These are phyloP conservation scores for Tylopilus sp. DNA, from an alignment of 1,284 basidiomycete species.

Conservation along the genomic window DNA sequence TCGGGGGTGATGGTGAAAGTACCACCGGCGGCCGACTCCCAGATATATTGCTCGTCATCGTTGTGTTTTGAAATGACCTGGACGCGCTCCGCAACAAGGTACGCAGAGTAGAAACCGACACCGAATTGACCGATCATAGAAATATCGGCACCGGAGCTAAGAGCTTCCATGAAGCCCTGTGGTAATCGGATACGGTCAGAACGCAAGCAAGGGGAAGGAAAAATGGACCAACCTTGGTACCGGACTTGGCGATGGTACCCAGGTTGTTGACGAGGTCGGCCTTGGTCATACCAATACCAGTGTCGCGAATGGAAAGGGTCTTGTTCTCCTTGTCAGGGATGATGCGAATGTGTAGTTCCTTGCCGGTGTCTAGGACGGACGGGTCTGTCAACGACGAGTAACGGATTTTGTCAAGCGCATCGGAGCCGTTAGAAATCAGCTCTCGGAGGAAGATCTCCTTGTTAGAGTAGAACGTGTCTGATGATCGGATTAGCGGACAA, in stretches of 20 bases:
- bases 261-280: constrained; percentile 98
- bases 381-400: constrained; percentile 91
- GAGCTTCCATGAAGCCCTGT: constrained; percentile 95
- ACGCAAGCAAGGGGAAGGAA: constrained; percentile 1
- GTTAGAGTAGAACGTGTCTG: constrained; percentile 97
- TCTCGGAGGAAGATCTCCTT: constrained; percentile 98
- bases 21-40: constrained; percentile 98
- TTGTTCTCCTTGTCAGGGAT: constrained; percentile 96
- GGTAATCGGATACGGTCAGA: constrained; percentile 11
- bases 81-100: constrained; percentile 97
- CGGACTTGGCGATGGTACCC: constrained; percentile 99
- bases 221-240: constrained; percentile 62
- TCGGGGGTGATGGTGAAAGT: constrained; percentile 99
- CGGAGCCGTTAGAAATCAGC: constrained; percentile 86
- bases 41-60: constrained; percentile 99
- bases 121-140: constrained; percentile 93
- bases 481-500: constrained; percentile 2
- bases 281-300: constrained; percentile 99
- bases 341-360: constrained; percentile 91
- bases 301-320: constrained; percentile 86
- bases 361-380: constrained; percentile 78
- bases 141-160: constrained; percentile 94
- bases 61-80: constrained; percentile 99
- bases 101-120: constrained; percentile 99
- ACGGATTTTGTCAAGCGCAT: constrained; percentile 97